Evolutionary conservation across 2,329 filamentous ascomycete genomes (phyloP).

Genomic region (Fusarium avenaceum): DNA sequence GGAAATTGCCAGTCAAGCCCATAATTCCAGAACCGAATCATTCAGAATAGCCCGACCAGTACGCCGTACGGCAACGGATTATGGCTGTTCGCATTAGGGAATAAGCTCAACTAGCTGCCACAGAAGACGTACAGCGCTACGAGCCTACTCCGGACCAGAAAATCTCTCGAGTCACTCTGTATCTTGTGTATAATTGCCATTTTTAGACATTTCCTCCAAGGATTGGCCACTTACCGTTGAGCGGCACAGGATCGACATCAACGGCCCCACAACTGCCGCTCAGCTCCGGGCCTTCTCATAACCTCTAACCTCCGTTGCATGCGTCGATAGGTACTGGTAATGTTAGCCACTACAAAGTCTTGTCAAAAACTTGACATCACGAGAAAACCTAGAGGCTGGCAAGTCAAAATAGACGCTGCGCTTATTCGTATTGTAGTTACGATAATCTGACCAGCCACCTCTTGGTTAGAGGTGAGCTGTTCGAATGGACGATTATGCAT

Average conservation of each 20-base stretch:
- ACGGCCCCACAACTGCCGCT: conserved; percentile 24
- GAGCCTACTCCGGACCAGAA: background rate
- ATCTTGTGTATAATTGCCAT: conserved; percentile 8
- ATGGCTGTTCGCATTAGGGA: background rate
- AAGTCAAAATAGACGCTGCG: background rate
- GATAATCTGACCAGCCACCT: background rate
- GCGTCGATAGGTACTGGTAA: background rate
- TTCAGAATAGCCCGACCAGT: background rate
- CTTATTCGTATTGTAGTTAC: background rate
- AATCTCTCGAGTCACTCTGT: background rate
- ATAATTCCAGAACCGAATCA: background rate
- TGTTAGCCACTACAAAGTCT: background rate
- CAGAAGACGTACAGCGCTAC: background rate
- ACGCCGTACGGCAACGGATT: background rate
- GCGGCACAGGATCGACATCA: conserved; percentile 18
- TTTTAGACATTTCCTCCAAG: conserved; percentile 14
- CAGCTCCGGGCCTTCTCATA: conserved; percentile 1
- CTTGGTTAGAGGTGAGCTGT: too few species aligned
- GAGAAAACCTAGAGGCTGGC: background rate
- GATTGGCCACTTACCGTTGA: conserved; percentile 25
- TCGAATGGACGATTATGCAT: background rate
- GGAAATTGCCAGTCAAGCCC: background rate
- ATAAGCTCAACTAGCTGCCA: background rate
- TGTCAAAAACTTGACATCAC: background rate
- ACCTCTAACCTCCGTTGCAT: background rate